Percentiles rank a stretch among this genome's conserved stretches.
Evolutionary conservation across 768 basidiomycete genomes (phyloP).

Genomic region (Hortiboletus campestris): DNA sequence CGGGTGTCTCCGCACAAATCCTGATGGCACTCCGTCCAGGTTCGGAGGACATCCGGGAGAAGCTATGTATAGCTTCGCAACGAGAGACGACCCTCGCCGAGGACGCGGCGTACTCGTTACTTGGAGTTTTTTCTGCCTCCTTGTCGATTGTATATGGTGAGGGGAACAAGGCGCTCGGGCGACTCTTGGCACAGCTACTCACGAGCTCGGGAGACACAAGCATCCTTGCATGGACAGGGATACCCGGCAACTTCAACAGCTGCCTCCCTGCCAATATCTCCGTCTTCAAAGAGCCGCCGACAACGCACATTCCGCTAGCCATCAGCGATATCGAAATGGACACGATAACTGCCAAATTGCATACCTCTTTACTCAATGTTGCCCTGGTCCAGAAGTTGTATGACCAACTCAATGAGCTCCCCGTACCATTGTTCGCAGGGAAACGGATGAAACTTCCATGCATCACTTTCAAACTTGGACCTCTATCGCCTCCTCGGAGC

Average conservation of each 20-base stretch:
- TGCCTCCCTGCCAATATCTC: constrained; percentile 1
- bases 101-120: constrained; percentile 6
- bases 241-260: neutral
- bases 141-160: constrained; percentile 4
- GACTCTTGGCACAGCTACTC: neutral
- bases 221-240: constrained; percentile 8
- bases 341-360: neutral
- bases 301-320: neutral
- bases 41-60: neutral
- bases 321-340: neutral
- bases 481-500: neutral
- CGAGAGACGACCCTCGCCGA: constrained; percentile 1
- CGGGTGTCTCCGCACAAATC: neutral
- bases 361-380: neutral
- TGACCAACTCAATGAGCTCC: neutral
- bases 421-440: neutral
- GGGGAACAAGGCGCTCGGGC: neutral
- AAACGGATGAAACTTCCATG: constrained; percentile 4
- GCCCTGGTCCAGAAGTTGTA: neutral
- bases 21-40: neutral
- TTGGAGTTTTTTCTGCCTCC: neutral
- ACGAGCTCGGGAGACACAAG: constrained; percentile 3
- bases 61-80: neutral
- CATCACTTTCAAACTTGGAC: constrained; percentile 1
- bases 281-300: neutral